These are phyloP conservation scores for Globisporangium recalcitrans DNA, from an alignment of 352 stramenopile species.

Conservation along the genomic window DNA sequence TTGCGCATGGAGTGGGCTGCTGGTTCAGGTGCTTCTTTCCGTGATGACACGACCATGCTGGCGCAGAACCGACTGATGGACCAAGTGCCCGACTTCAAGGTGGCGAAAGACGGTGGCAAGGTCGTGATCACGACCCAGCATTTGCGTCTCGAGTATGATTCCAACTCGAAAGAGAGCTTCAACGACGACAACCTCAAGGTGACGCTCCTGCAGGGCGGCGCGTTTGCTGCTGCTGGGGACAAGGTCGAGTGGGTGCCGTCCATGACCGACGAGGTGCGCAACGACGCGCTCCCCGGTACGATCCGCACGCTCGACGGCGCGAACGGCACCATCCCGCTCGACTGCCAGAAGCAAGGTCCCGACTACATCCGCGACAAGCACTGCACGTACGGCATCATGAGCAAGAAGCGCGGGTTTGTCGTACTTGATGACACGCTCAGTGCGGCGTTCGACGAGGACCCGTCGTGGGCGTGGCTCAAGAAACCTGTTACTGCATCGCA, in stretches of 20 bases:
- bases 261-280: conserved; percentile 18
- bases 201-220: not conserved
- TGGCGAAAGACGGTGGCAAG: conserved; percentile 13
- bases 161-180: conserved; percentile 19
- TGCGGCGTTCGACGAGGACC: conserved; percentile 20
- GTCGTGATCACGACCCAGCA: conserved; percentile 19
- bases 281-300: conserved; percentile 26
- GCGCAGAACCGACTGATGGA: conserved; percentile 20
- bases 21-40: conserved; percentile 4
- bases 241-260: conserved; percentile 20
- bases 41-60: conserved; percentile 21
- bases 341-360: conserved; percentile 23
- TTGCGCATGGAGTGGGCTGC: conserved; percentile 31
- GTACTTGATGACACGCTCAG: conserved; percentile 34
- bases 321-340: conserved; percentile 24
- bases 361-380: conserved; percentile 30
- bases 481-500: not conserved
- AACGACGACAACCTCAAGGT: conserved; percentile 26
- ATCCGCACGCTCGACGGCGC: conserved; percentile 34
- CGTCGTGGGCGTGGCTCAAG: conserved; percentile 25
- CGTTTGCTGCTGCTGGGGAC: not conserved
- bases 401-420: conserved; percentile 24
- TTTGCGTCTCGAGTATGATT: conserved; percentile 20
- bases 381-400: conserved; percentile 38
- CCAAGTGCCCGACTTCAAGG: conserved; percentile 16